Base-by-base conservation (phyloP, 2,329 filamentous ascomycete genomes). In the Microcyclospora tardicrescens region DNA sequence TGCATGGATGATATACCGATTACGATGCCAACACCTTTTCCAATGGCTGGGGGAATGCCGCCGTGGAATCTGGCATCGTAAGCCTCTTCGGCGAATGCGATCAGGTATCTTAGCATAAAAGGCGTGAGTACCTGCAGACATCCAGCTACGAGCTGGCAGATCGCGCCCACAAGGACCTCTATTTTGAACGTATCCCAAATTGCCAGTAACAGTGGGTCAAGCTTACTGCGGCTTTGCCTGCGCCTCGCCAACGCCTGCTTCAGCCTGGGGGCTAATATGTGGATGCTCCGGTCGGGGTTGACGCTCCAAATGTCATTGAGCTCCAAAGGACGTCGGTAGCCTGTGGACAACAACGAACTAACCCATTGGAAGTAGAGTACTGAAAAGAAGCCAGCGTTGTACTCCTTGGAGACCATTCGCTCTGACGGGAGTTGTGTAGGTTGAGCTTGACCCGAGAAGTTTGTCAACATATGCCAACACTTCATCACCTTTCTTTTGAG, bases 361-460 rank as follows among this genome's bases (percentile, higher is more conserved):
- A 94, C 85, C 87, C 87, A 95, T 54, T 83, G 74, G 55, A 93
- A 94, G 5, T 79, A 79, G 27, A 93, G 58, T 40, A 68, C 57
- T 61, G 82, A 91, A 43, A 87, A 70, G 52, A 84, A 78, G 2
- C 71, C 64, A 5, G 86, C 85, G 3, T 64, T 69, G 56, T 83
- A 69, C 61, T 93, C 86, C 44, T 71, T 72, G 6, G 75, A 85
- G 1, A 67, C 58, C 6, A 52, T 53, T 30, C 71, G 58, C 45
- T 68, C 60, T 28, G 67, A 54, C 2, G 73, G 73, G 3, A 75
- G 57, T 3, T 71, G 68, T 14, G 73, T 72, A 19, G 61, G 61
- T 15, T 58, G 19, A 24, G 19, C 19, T 24, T 24, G 19, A 24
- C 19, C 19, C 4, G 19, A 24, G 19, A 24, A 24, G 19, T 24